Evolutionary conservation across 1,284 basidiomycete species (phyloP), one percentile per base, ranked within the genome.

Genomic region (Mycena citricolor): DNA sequence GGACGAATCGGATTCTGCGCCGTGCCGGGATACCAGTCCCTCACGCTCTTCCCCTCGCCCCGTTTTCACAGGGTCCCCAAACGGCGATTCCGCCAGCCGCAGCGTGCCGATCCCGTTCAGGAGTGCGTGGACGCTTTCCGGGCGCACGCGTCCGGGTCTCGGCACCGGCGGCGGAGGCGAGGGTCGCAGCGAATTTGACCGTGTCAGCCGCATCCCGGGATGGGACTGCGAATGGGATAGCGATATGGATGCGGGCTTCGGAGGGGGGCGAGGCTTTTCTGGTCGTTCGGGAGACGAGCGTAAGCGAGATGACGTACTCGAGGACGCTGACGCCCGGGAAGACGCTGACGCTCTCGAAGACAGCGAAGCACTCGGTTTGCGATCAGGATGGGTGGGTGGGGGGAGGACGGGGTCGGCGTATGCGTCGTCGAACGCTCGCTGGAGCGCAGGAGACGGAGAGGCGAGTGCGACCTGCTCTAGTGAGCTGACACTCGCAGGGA

Each of bases 321-420:
- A n/a, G 5, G 63, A 57, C 2, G 56, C 40, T 5, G 58, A 60
- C 0, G 64, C 3, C 64, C 66, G 1, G 68, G 73, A 5, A 67
- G 67, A 1, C 73, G 67, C 8, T 71, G 63, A 6, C 66, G 51
- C 35, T 12, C 54, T 43, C 6, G 49, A 51, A 16, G 55, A 52
- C n/a, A n/a, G n/a, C n/a, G n/a, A n/a, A n/a, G n/a, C n/a, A n/a
- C n/a, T n/a, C n/a, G n/a, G n/a, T 44, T 76, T 74, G 22, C 78
- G 72, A 49, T 76, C 74, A 0, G 83, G 83, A 57, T 86, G 83
- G 5, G 61, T 75, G 0, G 80, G 81, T 0, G 80, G 78, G 0
- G 70, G 64, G 39, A 47, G 47, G 10, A 41, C n/a, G n/a, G n/a
- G n/a, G n/a, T 47, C 35, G 23, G 50, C 30, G 36, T 44, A 35